These are phyloP conservation scores for Nitzschia sp. DNA, from an alignment of 108 stramenopile genomes.

Conservation along the genomic window DNA sequence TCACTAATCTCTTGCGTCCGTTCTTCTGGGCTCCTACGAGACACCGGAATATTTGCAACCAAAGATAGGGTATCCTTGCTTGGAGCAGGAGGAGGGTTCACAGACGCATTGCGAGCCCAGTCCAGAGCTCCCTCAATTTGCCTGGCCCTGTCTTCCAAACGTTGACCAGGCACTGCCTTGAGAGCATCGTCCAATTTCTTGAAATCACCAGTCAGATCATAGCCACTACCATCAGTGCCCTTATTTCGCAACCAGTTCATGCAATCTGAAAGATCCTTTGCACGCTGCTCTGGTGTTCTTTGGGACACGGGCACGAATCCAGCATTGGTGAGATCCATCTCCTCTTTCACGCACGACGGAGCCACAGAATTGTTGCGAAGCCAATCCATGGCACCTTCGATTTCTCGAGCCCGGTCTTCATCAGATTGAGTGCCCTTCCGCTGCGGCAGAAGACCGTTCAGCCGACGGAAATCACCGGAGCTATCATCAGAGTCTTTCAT, in stretches of 20 bases:
- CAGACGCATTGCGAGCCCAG: constrained; percentile 26
- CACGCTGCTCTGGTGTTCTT: constrained; percentile 30
- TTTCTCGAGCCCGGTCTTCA: constrained; percentile 25
- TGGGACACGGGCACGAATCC: constrained; percentile 3
- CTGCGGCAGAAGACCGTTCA: constrained; percentile 23
- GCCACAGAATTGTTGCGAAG: constrained; percentile 14
- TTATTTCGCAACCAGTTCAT: constrained; percentile 38
- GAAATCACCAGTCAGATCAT: constrained; percentile 26
- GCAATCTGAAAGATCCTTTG: constrained; percentile 27
- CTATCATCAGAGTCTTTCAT: constrained; percentile 23
- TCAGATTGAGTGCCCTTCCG: constrained; percentile 16
- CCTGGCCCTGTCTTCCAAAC: constrained; percentile 25
- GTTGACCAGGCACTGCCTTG: constrained; percentile 18
- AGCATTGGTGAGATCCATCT: not conserved
- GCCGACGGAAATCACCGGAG: constrained; percentile 4
- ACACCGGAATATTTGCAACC: constrained; percentile 19
- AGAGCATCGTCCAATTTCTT: constrained; percentile 29
- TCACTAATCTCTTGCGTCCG: constrained; percentile 17
- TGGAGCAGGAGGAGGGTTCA: constrained; percentile 9
- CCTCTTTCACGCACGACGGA: not conserved
- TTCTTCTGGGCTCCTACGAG: constrained; percentile 28
- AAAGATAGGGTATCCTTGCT: constrained; percentile 2
- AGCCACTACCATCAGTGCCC: constrained; percentile 1
- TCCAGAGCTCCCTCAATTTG: constrained; percentile 29
- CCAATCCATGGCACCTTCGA: constrained; percentile 44